Evolutionary conservation across 1,139 yeast species (phyloP).

Genomic region (Debaryomyces sp.): DNA sequence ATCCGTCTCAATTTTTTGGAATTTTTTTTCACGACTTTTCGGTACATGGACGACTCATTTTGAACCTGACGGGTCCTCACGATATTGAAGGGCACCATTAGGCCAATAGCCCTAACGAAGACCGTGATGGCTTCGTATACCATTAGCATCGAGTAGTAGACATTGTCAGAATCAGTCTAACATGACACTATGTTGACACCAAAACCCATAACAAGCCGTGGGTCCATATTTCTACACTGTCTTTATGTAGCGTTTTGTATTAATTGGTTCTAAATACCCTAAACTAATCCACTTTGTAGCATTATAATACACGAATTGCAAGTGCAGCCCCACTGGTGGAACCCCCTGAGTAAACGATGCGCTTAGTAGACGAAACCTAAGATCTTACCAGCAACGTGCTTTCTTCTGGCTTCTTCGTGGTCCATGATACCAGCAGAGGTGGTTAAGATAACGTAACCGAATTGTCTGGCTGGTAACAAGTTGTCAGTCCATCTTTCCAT

Average conservation of each 20-base stretch:
- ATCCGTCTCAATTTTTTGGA: slow-evolving; percentile 1
- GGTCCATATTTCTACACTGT: neutral
- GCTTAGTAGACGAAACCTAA: slow-evolving; percentile 91
- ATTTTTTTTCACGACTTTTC: slow-evolving; percentile 2
- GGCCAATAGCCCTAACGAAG: neutral
- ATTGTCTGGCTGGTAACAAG: slow-evolving; percentile 98
- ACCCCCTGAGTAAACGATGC: slow-evolving; percentile 5
- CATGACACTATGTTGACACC: neutral
- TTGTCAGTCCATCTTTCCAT: slow-evolving; percentile 98
- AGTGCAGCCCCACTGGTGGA: neutral
- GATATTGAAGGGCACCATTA: neutral
- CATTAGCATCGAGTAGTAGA: neutral
- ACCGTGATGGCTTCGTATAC: neutral
- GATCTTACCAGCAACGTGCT: slow-evolving; percentile 98
- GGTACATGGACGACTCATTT: slow-evolving; percentile 1
- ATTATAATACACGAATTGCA: slow-evolving; percentile 6
- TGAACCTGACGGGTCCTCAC: neutral
- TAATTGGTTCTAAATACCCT: slow-evolving; percentile 4
- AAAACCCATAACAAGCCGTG: neutral
- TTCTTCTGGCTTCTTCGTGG: slow-evolving; percentile 99
- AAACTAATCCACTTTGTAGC: slow-evolving; percentile 6
- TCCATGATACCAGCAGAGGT: slow-evolving; percentile 99
- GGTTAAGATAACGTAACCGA: slow-evolving; percentile 95
- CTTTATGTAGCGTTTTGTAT: slow-evolving; percentile 4
- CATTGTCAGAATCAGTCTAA: neutral